These are phyloP conservation scores for Aphanocladium album DNA, from an alignment of 2,329 filamentous ascomycete genomes.

Conservation along the genomic window DNA sequence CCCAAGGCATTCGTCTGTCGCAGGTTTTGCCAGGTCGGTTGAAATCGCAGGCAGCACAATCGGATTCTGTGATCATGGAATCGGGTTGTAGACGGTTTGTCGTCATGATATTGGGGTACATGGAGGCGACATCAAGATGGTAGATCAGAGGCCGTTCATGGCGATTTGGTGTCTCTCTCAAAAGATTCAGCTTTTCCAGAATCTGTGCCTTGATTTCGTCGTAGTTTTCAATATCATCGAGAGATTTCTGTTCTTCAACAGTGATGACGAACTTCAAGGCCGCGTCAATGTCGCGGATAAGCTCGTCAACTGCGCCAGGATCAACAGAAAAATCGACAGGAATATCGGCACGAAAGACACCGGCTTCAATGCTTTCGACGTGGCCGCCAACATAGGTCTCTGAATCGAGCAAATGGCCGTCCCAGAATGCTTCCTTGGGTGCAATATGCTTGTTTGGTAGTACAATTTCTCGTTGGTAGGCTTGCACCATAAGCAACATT, in stretches of 20 bases:
- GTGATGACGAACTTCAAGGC: slow-evolving; percentile 84
- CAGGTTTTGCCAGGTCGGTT: slow-evolving; percentile 96
- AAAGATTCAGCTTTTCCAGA: slow-evolving; percentile 57
- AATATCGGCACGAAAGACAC: slow-evolving; percentile 93
- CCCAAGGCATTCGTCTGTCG: slow-evolving; percentile 89
- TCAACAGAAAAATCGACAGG: slow-evolving; percentile 94
- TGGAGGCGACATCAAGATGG: slow-evolving; percentile 96
- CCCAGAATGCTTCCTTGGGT: slow-evolving; percentile 90
- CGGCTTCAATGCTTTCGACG: slow-evolving; percentile 98
- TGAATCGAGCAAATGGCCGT: slow-evolving; percentile 91
- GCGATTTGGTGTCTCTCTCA: slow-evolving; percentile 80
- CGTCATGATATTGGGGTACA: slow-evolving; percentile 99
- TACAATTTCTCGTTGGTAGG: slow-evolving; percentile 85
- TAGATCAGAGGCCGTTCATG: slow-evolving; percentile 88
- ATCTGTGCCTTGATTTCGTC: slow-evolving; percentile 84
- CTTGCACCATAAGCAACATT: slow-evolving; percentile 98
- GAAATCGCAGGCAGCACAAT: slow-evolving; percentile 97
- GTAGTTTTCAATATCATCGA: slow-evolving; percentile 77
- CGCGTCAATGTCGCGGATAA: slow-evolving; percentile 78
- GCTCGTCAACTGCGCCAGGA: slow-evolving; percentile 79
- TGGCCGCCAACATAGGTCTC: slow-evolving; percentile 98
- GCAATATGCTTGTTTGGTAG: slow-evolving; percentile 94
- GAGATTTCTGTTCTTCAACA: slow-evolving; percentile 75
- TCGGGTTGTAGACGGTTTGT: slow-evolving; percentile 96
- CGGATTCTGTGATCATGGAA: slow-evolving; percentile 96